These are phyloP conservation scores for Salmacisia buchloeana DNA, from an alignment of 1,284 basidiomycete genomes.

Conservation along the genomic window DNA sequence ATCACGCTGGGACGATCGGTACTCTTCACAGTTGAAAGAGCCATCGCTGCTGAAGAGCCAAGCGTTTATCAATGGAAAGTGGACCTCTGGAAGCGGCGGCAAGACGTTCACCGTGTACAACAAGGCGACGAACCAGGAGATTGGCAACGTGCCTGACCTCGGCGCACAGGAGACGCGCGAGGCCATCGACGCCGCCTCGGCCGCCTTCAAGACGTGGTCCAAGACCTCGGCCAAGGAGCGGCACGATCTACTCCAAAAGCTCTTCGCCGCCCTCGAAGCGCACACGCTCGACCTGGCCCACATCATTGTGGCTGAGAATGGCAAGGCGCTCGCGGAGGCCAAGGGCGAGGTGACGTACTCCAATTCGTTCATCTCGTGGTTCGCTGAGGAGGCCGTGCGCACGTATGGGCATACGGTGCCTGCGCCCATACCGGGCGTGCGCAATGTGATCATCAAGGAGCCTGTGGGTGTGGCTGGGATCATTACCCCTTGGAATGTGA, in stretches of 20 bases:
- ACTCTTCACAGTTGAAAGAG: conserved; percentile 36
- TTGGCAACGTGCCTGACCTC: conserved; percentile 44
- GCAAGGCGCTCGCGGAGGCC: conserved; percentile 44
- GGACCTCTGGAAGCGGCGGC: conserved; percentile 32
- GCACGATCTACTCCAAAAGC: conserved; percentile 40
- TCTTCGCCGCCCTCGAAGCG: conserved; percentile 35
- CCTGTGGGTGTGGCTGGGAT: conserved; percentile 66
- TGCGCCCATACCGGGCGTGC: conserved; percentile 64
- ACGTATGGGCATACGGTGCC: conserved; percentile 72
- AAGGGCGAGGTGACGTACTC: conserved; percentile 46
- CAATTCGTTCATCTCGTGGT: conserved; percentile 48
- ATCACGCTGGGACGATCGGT: too few species aligned
- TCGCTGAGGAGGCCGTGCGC: conserved; percentile 34
- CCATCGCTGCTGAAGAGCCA: conserved; percentile 31
- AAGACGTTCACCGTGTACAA: conserved; percentile 42
- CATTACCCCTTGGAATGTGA: conserved; percentile 49
- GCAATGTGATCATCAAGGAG: conserved; percentile 90
- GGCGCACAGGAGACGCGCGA: conserved; percentile 29
- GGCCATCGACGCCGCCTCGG: conserved; percentile 41
- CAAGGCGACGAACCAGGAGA: conserved; percentile 45
- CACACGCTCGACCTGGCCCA: conserved; percentile 45
- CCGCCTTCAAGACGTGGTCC: conserved; percentile 41
- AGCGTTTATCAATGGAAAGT: conserved; percentile 43
- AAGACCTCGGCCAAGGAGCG: conserved; percentile 43
- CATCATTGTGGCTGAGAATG: conserved; percentile 49